These are phyloP conservation scores for Termitomyces sp. DNA, from an alignment of 768 basidiomycete genomes.

Conservation along the genomic window DNA sequence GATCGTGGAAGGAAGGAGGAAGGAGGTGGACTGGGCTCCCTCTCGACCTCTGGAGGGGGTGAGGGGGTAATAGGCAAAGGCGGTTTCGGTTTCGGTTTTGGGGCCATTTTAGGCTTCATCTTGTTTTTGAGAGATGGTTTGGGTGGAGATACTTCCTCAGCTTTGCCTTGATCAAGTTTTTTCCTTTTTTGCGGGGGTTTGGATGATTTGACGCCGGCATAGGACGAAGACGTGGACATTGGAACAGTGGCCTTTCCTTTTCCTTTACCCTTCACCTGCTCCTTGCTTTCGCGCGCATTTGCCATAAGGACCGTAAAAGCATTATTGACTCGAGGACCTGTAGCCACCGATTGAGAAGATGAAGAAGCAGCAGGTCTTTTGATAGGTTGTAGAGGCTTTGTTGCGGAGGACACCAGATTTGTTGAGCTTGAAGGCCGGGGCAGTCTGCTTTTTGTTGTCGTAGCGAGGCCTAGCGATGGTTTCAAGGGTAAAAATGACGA, in stretches of 20 bases:
- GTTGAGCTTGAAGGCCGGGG: conserved; percentile 25
- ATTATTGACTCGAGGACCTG: conserved; percentile 16
- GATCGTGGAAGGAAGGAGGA: conserved; percentile 1
- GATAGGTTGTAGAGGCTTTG: not conserved
- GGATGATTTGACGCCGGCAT: not conserved
- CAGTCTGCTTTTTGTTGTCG: conserved; percentile 24
- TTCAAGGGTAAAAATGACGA: conserved; percentile 6
- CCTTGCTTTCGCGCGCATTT: conserved; percentile 15
- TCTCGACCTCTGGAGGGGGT: not conserved
- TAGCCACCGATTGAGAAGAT: conserved; percentile 7
- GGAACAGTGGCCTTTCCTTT: conserved; percentile 13
- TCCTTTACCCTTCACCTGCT: conserved; percentile 17
- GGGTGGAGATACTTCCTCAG: conserved; percentile 8
- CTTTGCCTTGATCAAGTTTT: conserved; percentile 9
- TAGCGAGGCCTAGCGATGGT: conserved; percentile 9
- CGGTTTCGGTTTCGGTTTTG: conserved; percentile 25
- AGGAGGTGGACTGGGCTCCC: not conserved
- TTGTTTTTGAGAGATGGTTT: conserved; percentile 30
- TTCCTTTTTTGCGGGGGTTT: conserved; percentile 4
- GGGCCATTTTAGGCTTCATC: conserved; percentile 25
- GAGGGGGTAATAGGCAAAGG: conserved; percentile 11
- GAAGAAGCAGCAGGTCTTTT: not conserved
- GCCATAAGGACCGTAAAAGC: conserved; percentile 32
- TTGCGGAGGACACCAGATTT: not conserved
- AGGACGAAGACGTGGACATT: conserved; percentile 11